Evolutionary conservation across 768 basidiomycete species (phyloP), one percentile per base, ranked within the genome.

Genomic region (Termitomyces sp.): DNA sequence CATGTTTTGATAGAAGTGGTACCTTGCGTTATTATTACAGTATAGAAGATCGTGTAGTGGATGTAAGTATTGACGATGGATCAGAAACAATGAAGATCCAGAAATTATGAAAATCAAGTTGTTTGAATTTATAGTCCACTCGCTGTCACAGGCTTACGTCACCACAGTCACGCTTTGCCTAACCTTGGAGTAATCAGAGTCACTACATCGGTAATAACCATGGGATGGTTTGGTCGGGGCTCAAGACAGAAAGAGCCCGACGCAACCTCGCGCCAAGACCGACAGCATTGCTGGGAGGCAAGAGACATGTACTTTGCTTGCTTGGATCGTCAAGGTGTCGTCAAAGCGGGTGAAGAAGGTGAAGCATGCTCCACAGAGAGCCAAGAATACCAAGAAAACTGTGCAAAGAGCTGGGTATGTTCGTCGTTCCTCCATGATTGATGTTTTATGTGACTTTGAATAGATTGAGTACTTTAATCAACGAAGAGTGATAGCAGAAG

Each of bases 401-500:
- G 94, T 67, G 92, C 91, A 2, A 87, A 84, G 71, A 94, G 93
- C 71, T 96, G 93, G 93, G 94, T 93, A 69, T 56, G 86, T 79
- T 31, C 16, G 10, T 24, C 5, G 37, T 13, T 41, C 24, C 27
- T 50, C 18, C 63, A 18, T 24, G 12, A 12, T 47, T 22, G 48
- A 55, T 41, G 10, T 14, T 14, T 18, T 55, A 61, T 46, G 46
- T 52, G 29, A 22, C 53, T 57, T 46, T 44, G 14, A 10, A 34
- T 63, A 98, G 95, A 87, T 98, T 64, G 90, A 91, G 27, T 96
- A 98, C 70, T 97, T 98, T 67, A 96, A 97, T 75, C 90, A 92
- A 69, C 84, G 94, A 36, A 80, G 94, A 53, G 82, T 92, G 36
- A 81, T 94, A 52, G 88, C 84, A 9, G 90, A 88, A 59, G 83